Evolutionary conservation across 495 filamentous ascomycete genomes (phyloP).

Genomic region (Apiosordaria backusii): DNA sequence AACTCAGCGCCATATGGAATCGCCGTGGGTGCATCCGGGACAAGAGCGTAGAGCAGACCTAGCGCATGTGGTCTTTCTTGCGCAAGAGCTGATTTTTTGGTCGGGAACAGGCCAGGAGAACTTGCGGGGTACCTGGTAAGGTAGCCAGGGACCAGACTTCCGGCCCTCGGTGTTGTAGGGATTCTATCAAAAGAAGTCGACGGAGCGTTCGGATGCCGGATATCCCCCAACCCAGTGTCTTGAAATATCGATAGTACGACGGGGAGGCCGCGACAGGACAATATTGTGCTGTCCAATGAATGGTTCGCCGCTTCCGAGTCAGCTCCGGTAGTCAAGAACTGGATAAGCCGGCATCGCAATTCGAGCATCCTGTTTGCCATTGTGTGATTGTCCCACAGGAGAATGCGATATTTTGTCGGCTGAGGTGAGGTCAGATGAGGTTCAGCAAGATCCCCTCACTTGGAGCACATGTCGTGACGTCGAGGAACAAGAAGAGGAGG

Average conservation of each 20-base stretch:
- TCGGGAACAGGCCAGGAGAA: neutral
- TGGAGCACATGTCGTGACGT: neutral
- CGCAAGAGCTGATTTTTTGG: too few relatives aligned
- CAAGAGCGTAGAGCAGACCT: too few relatives aligned
- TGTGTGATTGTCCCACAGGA: neutral
- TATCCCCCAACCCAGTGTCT: neutral
- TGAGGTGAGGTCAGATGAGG: neutral
- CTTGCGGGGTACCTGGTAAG: neutral
- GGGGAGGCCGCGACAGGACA: neutral
- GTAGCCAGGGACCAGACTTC: neutral
- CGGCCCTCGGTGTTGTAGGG: neutral
- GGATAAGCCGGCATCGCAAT: neutral
- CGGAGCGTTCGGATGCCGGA: neutral
- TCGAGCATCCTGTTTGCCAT: neutral
- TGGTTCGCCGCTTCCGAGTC: conserved; percentile 1
- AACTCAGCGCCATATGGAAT: neutral
- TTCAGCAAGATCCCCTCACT: neutral
- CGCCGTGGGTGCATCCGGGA: too few relatives aligned
- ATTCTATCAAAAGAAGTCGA: too few relatives aligned
- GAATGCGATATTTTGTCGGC: neutral
- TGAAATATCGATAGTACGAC: neutral
- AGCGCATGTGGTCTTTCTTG: too few relatives aligned
- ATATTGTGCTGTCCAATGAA: neutral
- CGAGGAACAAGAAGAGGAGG: neutral
- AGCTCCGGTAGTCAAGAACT: neutral